Evolutionary conservation across 148 eudicot genomes (phyloP).

Genomic region (Rhododendron williamsianum): DNA sequence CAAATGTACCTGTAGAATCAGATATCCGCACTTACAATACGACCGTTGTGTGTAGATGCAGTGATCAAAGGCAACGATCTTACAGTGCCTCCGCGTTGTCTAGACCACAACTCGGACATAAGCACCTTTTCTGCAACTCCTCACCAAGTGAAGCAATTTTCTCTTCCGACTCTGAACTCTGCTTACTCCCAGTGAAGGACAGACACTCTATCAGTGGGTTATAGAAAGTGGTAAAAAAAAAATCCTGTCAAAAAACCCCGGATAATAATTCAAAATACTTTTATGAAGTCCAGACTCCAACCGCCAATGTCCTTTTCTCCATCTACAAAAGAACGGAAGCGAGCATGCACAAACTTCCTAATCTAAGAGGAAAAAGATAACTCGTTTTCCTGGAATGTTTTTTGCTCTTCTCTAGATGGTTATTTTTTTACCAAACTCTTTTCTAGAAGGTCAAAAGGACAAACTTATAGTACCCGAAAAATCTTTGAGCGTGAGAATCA

Average conservation of each 20-base stretch:
- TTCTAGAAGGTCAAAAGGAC: not conserved
- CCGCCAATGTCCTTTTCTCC: not conserved
- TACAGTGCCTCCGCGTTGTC: conserved; percentile 50
- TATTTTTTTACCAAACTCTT: not conserved
- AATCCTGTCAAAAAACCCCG: not conserved
- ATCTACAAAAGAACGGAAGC: not conserved
- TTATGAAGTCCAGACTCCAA: not conserved
- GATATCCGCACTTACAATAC: not conserved
- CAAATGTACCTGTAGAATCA: not conserved
- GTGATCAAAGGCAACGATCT: conserved; percentile 9
- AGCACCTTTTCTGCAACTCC: conserved; percentile 61
- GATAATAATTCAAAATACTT: not conserved
- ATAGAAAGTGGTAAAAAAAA: not conserved
- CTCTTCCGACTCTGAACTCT: conserved; percentile 57
- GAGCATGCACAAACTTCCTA: not conserved
- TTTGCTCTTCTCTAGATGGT: not conserved
- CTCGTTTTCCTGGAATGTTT: not conserved
- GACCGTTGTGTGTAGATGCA: not conserved
- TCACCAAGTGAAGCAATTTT: conserved; percentile 50
- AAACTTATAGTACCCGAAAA: not conserved
- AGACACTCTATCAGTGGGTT: not conserved
- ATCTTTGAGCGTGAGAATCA: not conserved
- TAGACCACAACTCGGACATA: conserved; percentile 61
- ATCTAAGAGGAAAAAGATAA: not conserved
- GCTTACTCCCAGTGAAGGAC: conserved; percentile 57